phyloP scores from a whole-genome alignment of 345 rosid genomes.

The Brassica rapa region DNA sequence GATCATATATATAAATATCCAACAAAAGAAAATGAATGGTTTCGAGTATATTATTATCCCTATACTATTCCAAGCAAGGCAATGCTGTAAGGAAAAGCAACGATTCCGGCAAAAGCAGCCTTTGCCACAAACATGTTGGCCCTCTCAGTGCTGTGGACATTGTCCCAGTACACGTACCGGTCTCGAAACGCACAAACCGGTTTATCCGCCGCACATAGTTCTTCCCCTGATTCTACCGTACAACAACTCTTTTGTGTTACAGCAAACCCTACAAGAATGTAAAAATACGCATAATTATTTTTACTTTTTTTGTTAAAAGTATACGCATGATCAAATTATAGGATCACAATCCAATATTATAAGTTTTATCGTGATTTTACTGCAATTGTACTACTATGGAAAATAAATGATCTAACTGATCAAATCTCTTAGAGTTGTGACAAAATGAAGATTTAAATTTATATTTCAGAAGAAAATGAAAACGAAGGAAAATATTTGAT shows the following conservation, averaged over 20 bases:
- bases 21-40: neutral
- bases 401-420: neutral
- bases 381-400: neutral
- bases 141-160: constrained; percentile 41
- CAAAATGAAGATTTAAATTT: neutral
- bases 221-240: constrained; percentile 29
- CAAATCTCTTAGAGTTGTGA: neutral
- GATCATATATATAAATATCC: neutral
- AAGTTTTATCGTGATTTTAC: neutral
- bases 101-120: constrained; percentile 23
- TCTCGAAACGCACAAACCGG: constrained; percentile 27
- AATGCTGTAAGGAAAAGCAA: constrained; percentile 33
- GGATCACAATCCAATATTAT: neutral
- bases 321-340: neutral
- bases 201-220: constrained; percentile 28
- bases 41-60: neutral
- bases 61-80: neutral
- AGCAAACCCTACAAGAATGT: constrained; percentile 23
- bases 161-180: constrained; percentile 39
- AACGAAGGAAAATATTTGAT: neutral
- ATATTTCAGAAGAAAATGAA: neutral
- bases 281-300: neutral
- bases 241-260: constrained; percentile 33
- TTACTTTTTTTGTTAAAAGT: neutral
- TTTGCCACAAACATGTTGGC: constrained; percentile 9